A percentile compares a stretch with the other conserved stretches of the same genome.
Conservation (phyloP, 345 rosid genomes). For the Cardamine occulta region DNA sequence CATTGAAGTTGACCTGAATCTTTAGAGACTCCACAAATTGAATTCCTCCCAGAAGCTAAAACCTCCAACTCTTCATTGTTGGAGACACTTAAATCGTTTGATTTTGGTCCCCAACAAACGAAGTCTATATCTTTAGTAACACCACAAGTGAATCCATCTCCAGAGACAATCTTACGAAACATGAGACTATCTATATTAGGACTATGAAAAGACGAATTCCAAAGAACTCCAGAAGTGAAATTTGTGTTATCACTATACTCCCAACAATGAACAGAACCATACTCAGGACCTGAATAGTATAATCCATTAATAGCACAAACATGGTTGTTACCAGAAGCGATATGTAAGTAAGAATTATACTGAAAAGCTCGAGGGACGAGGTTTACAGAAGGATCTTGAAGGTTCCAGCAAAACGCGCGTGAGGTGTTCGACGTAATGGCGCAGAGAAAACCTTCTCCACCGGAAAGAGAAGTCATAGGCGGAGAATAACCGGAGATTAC, state of each 20-base stretch:
- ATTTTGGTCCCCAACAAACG: conserved; percentile 90
- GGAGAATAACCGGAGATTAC: conserved; percentile 47
- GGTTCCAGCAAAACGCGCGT: conserved; percentile 74
- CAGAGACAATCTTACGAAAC: conserved; percentile 72
- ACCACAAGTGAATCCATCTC: conserved; percentile 94
- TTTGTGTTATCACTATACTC: conserved; percentile 33
- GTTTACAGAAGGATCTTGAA: conserved; percentile 49
- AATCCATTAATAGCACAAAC: conserved; percentile 48
- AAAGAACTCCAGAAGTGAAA: conserved; percentile 32
- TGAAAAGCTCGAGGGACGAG: conserved; percentile 65
- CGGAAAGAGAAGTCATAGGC: conserved; percentile 71
- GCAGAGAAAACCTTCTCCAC: conserved; percentile 88
- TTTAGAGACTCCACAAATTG: conserved; percentile 72
- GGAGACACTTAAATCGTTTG: conserved; percentile 51
- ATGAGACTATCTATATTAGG: conserved; percentile 55
- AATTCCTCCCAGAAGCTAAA: conserved; percentile 67
- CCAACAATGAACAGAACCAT: conserved; percentile 49
- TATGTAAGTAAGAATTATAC: conserved; percentile 53
- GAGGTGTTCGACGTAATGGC: conserved; percentile 83
- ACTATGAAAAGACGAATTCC: conserved; percentile 50
- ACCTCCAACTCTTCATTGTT: conserved; percentile 46
- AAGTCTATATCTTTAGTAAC: conserved; percentile 62
- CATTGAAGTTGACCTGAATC: conserved; percentile 62
- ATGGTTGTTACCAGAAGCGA: conserved; percentile 46
- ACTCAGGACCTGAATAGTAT: conserved; percentile 44